A percentile compares a stretch with the other conserved stretches of the same genome.
phyloP scores from a whole-genome alignment of 352 stramenopile species.

The Globisporangium paddicum region DNA sequence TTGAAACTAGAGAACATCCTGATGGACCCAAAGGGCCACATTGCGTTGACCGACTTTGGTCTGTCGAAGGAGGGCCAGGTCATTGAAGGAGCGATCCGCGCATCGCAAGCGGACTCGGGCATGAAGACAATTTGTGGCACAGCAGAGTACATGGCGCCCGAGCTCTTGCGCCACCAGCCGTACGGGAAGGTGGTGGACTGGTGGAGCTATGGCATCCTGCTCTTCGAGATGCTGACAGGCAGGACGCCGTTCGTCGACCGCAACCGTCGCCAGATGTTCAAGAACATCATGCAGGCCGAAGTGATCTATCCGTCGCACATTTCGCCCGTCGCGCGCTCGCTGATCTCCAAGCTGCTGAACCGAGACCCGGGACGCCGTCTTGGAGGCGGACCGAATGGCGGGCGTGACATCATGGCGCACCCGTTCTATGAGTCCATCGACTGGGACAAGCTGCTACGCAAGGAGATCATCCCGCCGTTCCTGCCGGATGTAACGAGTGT shows the following conservation, averaged over 20 bases:
- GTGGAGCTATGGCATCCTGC: constrained; percentile 88
- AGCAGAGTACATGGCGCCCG: constrained; percentile 86
- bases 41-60: constrained; percentile 85
- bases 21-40: constrained; percentile 87
- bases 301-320: constrained; percentile 88
- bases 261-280: constrained; percentile 88
- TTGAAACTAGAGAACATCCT: constrained; percentile 90
- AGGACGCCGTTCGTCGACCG: constrained; percentile 85
- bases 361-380: constrained; percentile 92
- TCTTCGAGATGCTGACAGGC: constrained; percentile 89
- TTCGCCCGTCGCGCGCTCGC: constrained; percentile 54
- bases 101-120: constrained; percentile 68
- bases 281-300: constrained; percentile 89
- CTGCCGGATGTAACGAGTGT: constrained; percentile 72
- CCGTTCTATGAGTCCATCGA: constrained; percentile 83
- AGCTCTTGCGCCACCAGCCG: constrained; percentile 77
- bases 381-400: constrained; percentile 83
- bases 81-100: constrained; percentile 77
- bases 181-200: constrained; percentile 89
- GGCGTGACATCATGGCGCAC: constrained; percentile 85
- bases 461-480: constrained; percentile 80
- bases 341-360: constrained; percentile 90
- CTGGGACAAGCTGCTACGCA: constrained; percentile 83
- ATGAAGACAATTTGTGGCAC: constrained; percentile 91
- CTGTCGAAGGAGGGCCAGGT: constrained; percentile 83